Evolutionary conservation across 2,329 filamentous ascomycete species (phyloP).

Genomic region (Penicillium paneum): DNA sequence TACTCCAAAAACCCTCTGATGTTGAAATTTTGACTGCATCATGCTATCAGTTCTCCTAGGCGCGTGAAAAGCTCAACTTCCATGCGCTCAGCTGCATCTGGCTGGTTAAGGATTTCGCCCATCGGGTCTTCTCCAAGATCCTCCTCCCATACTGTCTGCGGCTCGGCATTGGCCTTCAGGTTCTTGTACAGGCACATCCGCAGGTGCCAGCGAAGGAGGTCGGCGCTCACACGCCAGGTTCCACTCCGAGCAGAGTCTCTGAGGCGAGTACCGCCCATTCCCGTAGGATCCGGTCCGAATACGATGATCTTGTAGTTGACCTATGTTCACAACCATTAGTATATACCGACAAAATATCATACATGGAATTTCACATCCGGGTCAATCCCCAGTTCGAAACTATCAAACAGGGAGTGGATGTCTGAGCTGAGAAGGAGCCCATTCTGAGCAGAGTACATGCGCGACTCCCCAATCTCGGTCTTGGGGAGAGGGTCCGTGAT

Average conservation of each 20-base stretch:
- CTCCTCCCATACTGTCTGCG: constrained; percentile 15
- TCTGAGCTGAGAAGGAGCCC: not conserved
- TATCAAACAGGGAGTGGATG: not conserved
- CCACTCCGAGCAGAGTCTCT: not conserved
- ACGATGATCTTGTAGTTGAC: not conserved
- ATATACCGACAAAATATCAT: not conserved
- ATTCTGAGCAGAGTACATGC: not conserved
- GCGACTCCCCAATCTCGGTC: not conserved
- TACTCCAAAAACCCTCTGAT: not conserved
- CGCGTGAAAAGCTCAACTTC: constrained; percentile 29
- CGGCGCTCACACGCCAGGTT: constrained; percentile 8
- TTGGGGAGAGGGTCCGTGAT: not conserved
- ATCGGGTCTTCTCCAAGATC: constrained; percentile 24
- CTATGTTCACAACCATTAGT: not conserved
- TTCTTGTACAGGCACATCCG: constrained; percentile 17
- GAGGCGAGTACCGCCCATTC: not conserved
- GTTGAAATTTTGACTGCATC: not conserved
- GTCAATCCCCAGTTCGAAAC: not conserved
- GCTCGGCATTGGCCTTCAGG: constrained; percentile 13
- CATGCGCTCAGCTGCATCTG: constrained; percentile 38
- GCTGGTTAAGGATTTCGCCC: constrained; percentile 50
- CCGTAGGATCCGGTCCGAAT: not conserved
- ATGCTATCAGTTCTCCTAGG: constrained; percentile 8
- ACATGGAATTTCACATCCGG: not conserved
- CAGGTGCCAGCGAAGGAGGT: constrained; percentile 25